These are phyloP conservation scores for Rheum nobile DNA, from an alignment of 148 eudicot species.

Conservation along the genomic window DNA sequence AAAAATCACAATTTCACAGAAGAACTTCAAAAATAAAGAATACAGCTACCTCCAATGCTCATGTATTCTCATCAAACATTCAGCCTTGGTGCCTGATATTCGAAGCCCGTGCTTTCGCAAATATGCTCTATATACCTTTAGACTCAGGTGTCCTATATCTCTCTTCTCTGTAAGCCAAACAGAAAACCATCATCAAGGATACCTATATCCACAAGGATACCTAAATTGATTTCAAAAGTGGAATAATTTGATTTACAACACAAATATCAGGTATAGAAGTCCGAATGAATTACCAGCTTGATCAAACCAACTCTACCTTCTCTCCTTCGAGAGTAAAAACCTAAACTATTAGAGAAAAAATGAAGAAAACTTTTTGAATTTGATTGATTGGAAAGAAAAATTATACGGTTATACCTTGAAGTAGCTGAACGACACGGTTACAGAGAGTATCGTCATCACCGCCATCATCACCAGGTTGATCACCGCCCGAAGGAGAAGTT, in stretches of 20 bases:
- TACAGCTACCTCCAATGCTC: constrained; percentile 58
- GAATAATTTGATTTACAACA: background rate
- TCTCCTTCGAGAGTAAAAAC: background rate
- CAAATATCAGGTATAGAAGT: background rate
- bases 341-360: background rate
- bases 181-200: background rate
- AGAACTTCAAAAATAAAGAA: background rate
- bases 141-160: constrained; percentile 34
- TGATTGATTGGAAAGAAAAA: background rate
- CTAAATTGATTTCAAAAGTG: background rate
- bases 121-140: constrained; percentile 50
- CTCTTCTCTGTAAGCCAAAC: constrained; percentile 37
- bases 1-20: background rate
- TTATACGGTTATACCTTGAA: background rate
- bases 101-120: constrained; percentile 56
- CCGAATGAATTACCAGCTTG: background rate
- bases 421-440: constrained; percentile 2
- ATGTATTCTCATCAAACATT: constrained; percentile 46
- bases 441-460: background rate
- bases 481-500: background rate
- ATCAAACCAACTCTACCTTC: background rate
- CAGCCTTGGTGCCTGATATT: constrained; percentile 66
- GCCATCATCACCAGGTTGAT: background rate
- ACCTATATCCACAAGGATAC: background rate
- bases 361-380: background rate